A percentile compares a stretch with the other conserved stretches of the same genome.
These are phyloP conservation scores for Eucalyptus cloeziana DNA, from an alignment of 345 rosid species.

Conservation along the genomic window DNA sequence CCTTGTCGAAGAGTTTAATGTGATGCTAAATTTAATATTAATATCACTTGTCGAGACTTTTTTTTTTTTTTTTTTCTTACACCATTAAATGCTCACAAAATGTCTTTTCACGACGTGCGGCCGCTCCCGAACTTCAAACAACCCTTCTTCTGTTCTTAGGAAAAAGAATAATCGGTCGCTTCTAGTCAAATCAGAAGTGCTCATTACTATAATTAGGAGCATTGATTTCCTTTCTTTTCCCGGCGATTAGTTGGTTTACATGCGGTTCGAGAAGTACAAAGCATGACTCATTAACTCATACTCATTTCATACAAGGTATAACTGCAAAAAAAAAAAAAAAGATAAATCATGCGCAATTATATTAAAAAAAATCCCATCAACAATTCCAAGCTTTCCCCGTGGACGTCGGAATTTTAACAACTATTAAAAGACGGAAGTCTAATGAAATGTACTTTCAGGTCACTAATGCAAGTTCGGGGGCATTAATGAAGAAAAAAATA, in stretches of 20 bases:
- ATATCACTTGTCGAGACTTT: not conserved
- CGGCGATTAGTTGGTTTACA: not conserved
- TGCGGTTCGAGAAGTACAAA: not conserved
- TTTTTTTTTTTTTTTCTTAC: not conserved
- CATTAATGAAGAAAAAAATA: not conserved
- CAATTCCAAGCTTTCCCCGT: not conserved
- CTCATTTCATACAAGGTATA: not conserved
- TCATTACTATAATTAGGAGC: not conserved
- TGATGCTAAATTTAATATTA: not conserved
- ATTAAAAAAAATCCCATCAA: not conserved
- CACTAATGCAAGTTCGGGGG: not conserved
- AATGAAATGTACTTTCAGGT: not conserved
- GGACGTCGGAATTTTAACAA: not conserved
- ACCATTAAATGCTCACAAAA: not conserved
- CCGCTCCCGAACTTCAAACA: not conserved
- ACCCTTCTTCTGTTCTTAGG: not conserved
- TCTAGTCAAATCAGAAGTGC: not conserved
- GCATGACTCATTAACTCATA: not conserved
- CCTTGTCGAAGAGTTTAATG: not conserved
- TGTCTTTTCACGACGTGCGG: not conserved
- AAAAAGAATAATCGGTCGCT: not conserved
- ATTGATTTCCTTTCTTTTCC: not conserved
- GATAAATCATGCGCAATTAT: not conserved
- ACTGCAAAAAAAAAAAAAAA: not conserved
- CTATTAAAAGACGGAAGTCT: not conserved